Conservation (phyloP, 2,329 filamentous ascomycete genomes). For the Apiospora koreana region DNA sequence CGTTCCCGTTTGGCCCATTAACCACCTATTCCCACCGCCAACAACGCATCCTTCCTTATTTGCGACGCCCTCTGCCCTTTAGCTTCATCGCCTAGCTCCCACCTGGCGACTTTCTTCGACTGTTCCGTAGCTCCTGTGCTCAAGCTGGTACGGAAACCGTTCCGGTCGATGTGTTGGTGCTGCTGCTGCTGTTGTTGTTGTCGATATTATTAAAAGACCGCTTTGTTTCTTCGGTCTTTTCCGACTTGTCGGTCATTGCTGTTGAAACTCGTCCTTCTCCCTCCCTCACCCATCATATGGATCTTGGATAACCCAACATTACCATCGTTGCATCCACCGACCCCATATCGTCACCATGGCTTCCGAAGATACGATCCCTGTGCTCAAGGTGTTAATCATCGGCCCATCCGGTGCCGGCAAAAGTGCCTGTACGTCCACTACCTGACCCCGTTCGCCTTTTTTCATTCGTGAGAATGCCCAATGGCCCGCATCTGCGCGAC, state of each 20-base stretch:
- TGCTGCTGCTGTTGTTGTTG: background rate
- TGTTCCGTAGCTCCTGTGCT: conserved; percentile 2
- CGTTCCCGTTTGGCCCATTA: background rate
- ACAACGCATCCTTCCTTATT: background rate
- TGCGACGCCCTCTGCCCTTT: background rate
- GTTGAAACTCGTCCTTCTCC: background rate
- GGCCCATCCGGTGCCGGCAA: conserved; percentile 58
- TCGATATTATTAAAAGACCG: background rate
- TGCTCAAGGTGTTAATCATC: conserved; percentile 56
- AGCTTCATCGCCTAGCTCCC: background rate
- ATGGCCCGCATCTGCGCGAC: background rate
- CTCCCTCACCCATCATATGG: background rate
- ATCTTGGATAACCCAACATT: background rate
- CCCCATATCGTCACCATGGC: conserved; percentile 33
- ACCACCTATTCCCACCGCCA: background rate
- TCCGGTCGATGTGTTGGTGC: background rate
- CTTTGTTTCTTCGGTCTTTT: background rate
- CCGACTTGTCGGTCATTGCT: background rate
- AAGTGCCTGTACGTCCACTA: conserved; percentile 48
- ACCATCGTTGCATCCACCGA: background rate
- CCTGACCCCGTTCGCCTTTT: background rate
- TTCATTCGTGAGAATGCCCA: background rate
- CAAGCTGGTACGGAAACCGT: background rate
- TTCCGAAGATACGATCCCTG: conserved; percentile 48
- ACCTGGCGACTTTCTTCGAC: background rate